A percentile compares a stretch with the other conserved stretches of the same genome.
phyloP scores from a whole-genome alignment of 1,139 yeast species.

The Yamadazyma oceani region DNA sequence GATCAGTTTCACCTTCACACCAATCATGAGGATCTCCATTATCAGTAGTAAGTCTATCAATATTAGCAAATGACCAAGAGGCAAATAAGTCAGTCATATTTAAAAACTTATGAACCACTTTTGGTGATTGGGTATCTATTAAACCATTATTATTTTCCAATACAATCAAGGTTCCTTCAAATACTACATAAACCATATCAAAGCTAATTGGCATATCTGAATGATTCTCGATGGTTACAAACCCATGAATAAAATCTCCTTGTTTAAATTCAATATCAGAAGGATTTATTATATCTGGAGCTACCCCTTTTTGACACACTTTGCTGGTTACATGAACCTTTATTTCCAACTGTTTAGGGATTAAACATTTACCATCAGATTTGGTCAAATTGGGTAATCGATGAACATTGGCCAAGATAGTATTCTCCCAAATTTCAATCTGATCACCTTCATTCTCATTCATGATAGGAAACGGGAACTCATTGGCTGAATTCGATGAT shows the following conservation, averaged over 20 bases:
- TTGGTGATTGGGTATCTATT: slow-evolving; percentile 28
- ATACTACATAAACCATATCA: slow-evolving; percentile 42
- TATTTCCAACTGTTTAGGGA: slow-evolving; percentile 30
- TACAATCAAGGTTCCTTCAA: slow-evolving; percentile 35
- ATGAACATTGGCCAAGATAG: slow-evolving; percentile 46
- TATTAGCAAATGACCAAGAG: slow-evolving; percentile 48
- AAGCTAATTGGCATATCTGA: slow-evolving; percentile 31
- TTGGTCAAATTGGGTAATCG: slow-evolving; percentile 36
- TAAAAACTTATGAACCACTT: slow-evolving; percentile 33
- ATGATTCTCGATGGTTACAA: slow-evolving; percentile 35
- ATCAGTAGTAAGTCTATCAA: slow-evolving; percentile 44
- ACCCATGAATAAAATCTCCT: slow-evolving; percentile 42
- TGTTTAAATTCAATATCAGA: slow-evolving; percentile 33
- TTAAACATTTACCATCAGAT: slow-evolving; percentile 19
- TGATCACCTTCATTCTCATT: slow-evolving; percentile 24
- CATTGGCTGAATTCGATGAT: slow-evolving; percentile 7
- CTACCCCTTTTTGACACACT: slow-evolving; percentile 44
- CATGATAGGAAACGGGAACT: slow-evolving; percentile 19
- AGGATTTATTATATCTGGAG: slow-evolving; percentile 33
- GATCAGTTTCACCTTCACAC: slow-evolving; percentile 50
- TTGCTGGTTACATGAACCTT: slow-evolving; percentile 38
- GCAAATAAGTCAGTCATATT: slow-evolving; percentile 50
- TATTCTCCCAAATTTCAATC: slow-evolving; percentile 42
- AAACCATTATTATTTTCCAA: slow-evolving; percentile 29
- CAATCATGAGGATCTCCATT: slow-evolving; percentile 51